Evolutionary conservation across 352 stramenopile genomes (phyloP).

Genomic region (Pythium phragmiticola): DNA sequence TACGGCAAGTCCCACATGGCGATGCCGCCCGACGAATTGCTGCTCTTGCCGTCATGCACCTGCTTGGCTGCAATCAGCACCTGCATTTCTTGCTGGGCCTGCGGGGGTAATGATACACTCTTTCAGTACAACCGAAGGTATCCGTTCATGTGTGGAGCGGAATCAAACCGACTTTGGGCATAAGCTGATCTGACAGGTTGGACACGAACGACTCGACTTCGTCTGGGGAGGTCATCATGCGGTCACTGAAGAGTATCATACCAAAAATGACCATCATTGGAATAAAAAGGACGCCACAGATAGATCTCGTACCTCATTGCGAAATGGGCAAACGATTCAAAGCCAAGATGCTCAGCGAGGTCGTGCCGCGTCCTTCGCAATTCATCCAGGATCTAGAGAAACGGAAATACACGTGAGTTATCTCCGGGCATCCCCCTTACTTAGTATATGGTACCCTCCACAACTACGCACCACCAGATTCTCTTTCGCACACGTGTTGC

Average conservation of each 20-base stretch:
- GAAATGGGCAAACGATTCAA: slow-evolving; percentile 88
- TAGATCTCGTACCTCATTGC: slow-evolving; percentile 77
- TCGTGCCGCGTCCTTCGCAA: slow-evolving; percentile 86
- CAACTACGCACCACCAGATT: slow-evolving; percentile 47
- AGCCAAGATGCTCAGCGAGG: slow-evolving; percentile 87
- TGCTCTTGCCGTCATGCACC: slow-evolving; percentile 44
- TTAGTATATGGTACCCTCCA: not conserved
- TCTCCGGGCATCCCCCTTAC: not conserved
- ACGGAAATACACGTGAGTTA: not conserved
- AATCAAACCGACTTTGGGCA: slow-evolving; percentile 49
- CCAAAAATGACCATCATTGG: not conserved
- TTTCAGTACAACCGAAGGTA: not conserved
- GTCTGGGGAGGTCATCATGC: slow-evolving; percentile 83
- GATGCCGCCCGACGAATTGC: slow-evolving; percentile 35
- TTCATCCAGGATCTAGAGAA: slow-evolving; percentile 76
- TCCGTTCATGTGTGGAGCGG: not conserved
- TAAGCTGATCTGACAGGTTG: slow-evolving; percentile 60
- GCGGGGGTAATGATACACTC: not conserved
- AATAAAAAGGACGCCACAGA: too few relatives aligned
- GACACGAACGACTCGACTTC: slow-evolving; percentile 66
- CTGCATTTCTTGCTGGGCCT: slow-evolving; percentile 59
- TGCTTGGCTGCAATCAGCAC: slow-evolving; percentile 65
- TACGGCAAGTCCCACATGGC: slow-evolving; percentile 95
- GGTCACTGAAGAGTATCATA: slow-evolving; percentile 40
- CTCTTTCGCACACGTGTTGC: slow-evolving; percentile 79